phyloP scores from a whole-genome alignment of 257 asterid genomes.

The Ilex aquifolium region DNA sequence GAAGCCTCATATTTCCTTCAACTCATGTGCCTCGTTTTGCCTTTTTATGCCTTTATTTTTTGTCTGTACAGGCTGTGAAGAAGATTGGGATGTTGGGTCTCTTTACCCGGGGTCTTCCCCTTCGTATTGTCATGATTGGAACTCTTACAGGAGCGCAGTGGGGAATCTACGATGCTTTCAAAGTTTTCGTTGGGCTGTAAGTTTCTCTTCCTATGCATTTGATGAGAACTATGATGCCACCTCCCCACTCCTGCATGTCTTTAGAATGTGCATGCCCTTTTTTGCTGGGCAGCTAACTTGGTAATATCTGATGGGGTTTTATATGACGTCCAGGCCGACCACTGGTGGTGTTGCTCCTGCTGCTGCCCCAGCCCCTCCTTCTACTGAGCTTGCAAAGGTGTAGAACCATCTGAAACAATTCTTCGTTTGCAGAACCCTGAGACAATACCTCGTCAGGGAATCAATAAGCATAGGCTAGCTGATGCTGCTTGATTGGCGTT shows the following conservation, averaged over 20 bases:
- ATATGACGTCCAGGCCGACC: slow-evolving; percentile 47
- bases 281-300: slow-evolving; percentile 8
- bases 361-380: slow-evolving; percentile 26
- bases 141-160: slow-evolving; percentile 99
- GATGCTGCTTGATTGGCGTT: slow-evolving; percentile 24
- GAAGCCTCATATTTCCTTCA: no score
- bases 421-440: slow-evolving; percentile 9
- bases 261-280: neutral
- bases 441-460: slow-evolving; percentile 16
- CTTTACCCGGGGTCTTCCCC: slow-evolving; percentile 87
- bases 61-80: slow-evolving; percentile 55
- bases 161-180: slow-evolving; percentile 95
- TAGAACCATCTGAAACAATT: slow-evolving; percentile 23
- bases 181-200: slow-evolving; percentile 91
- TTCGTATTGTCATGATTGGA: slow-evolving; percentile 93
- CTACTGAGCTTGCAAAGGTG: slow-evolving; percentile 35
- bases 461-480: slow-evolving; percentile 34
- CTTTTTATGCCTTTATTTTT: slow-evolving; percentile 2
- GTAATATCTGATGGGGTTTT: slow-evolving; percentile 10
- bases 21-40: neutral
- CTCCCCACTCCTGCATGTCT: neutral
- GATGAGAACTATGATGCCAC: neutral
- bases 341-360: slow-evolving; percentile 68
- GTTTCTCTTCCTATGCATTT: slow-evolving; percentile 14
- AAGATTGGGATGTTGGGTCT: slow-evolving; percentile 74